phyloP scores from a whole-genome alignment of 1,139 yeast species.

The Pichia sp. region DNA sequence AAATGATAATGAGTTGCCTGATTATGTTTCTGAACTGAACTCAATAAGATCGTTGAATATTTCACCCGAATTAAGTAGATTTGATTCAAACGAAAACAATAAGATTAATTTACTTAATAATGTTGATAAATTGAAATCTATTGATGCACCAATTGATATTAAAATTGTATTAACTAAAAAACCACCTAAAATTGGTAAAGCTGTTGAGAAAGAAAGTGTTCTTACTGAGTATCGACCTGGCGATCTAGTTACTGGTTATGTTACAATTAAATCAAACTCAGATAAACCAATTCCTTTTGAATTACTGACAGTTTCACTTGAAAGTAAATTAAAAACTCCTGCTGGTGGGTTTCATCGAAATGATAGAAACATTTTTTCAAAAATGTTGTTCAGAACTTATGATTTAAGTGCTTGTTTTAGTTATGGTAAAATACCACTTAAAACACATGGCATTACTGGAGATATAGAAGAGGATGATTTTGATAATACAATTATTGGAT shows the following conservation, averaged over 20 bases:
- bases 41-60: slow-evolving; percentile 10
- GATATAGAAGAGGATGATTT: slow-evolving; percentile 7
- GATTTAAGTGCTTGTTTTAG: slow-evolving; percentile 39
- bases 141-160: slow-evolving; percentile 29
- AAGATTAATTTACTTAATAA: slow-evolving; percentile 32
- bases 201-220: slow-evolving; percentile 28
- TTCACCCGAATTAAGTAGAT: background rate
- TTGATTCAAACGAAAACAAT: slow-evolving; percentile 16
- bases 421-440: slow-evolving; percentile 25
- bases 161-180: slow-evolving; percentile 33
- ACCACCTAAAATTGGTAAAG: slow-evolving; percentile 29
- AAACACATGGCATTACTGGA: slow-evolving; percentile 1
- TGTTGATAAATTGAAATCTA: slow-evolving; percentile 28
- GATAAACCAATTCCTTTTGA: slow-evolving; percentile 41
- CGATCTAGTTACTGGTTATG: slow-evolving; percentile 48
- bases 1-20: slow-evolving; percentile 2
- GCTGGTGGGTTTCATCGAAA: slow-evolving; percentile 1
- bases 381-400: slow-evolving; percentile 34
- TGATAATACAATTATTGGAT: slow-evolving; percentile 48
- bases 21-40: slow-evolving; percentile 6
- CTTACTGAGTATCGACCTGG: slow-evolving; percentile 47
- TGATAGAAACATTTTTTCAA: slow-evolving; percentile 16
- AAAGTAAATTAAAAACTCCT: slow-evolving; percentile 33
- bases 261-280: slow-evolving; percentile 39
- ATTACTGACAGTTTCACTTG: slow-evolving; percentile 51